Conservation (phyloP, 495 filamentous ascomycete species). For the Apodospora peruviana region DNA sequence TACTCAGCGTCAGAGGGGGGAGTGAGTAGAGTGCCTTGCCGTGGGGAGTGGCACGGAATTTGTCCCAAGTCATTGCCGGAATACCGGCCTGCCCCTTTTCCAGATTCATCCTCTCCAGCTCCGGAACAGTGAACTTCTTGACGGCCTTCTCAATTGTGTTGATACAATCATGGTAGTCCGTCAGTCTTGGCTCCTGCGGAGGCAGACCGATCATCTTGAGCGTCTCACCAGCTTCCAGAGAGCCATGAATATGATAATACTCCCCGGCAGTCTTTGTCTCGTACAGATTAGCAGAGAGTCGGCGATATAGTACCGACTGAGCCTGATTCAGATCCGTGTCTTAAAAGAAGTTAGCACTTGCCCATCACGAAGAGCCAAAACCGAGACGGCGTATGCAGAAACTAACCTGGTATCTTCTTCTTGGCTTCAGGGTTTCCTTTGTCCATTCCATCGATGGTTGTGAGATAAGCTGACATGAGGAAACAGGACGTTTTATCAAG, state of each 20-base stretch:
- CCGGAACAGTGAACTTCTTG: slow-evolving; percentile 52
- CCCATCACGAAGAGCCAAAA: slow-evolving; percentile 7
- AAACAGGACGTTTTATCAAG: slow-evolving; percentile 62
- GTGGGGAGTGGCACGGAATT: slow-evolving; percentile 57
- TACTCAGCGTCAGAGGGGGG: slow-evolving; percentile 20
- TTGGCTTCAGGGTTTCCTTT: slow-evolving; percentile 58
- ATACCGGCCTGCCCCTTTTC: slow-evolving; percentile 61
- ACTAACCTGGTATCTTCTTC: slow-evolving; percentile 56
- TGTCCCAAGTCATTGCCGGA: slow-evolving; percentile 57
- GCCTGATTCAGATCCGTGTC: slow-evolving; percentile 67
- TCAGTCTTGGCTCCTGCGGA: slow-evolving; percentile 55
- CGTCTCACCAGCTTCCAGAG: slow-evolving; percentile 62
- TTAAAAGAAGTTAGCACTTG: slow-evolving; percentile 20
- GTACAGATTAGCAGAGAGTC: slow-evolving; percentile 72
- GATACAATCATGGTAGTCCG: slow-evolving; percentile 61
- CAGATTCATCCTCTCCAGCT: slow-evolving; percentile 62
- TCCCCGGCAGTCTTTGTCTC: slow-evolving; percentile 57
- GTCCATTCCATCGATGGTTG: slow-evolving; percentile 62
- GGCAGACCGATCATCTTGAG: slow-evolving; percentile 69
- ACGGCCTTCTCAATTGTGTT: slow-evolving; percentile 62
- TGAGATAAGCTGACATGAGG: slow-evolving; percentile 66
- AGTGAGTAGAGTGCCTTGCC: slow-evolving; percentile 32
- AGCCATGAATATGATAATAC: slow-evolving; percentile 77
- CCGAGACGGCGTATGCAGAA: background rate
- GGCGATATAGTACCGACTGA: slow-evolving; percentile 67